Evolutionary conservation across 768 basidiomycete genomes (phyloP), one percentile per base, ranked within the genome.

Genomic region (Suillus subluteus): DNA sequence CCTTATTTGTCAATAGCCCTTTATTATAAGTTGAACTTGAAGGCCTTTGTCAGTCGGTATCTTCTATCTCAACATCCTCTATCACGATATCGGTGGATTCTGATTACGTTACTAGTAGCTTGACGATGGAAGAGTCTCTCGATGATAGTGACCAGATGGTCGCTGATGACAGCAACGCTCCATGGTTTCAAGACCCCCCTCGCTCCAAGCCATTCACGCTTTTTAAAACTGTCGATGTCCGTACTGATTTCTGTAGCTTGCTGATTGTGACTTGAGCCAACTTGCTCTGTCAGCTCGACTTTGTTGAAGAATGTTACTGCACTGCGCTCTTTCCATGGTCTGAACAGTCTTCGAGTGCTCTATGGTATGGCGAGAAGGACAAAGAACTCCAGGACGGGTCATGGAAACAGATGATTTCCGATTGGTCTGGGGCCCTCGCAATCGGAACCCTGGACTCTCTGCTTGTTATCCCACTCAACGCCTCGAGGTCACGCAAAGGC

Each of bases 341-440:
- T 70, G 62, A 65, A 5, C 61, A 76, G 63, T 72, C 82, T 78
- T 54, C 87, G 75, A 80, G 73, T 21, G 70, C 68, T 2, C 71
- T 83, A 1, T 84, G 80, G 81, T 72, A 70, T 11, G 81, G 81
- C 44, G 68, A 71, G 12, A 64, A 75, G 50, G 70, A 71, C 9
- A 65, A 77, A 6, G 78, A 83, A n/a, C 58, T 77, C 12, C 66
- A 70, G 7, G 67, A 73, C 2, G 52, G 52, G 26, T 65, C 69
- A 38, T 91, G 90, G 89, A 75, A 72, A 30, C 54, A 52, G 21
- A 81, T 87, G 78, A 73, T 86, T 21, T 70, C 79, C 6, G 73
- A 81, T 50, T 90, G 83, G 78, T 76, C 80, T 58, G 86, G 87
- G 62, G 79, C 85, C 38, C 77, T 88, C 64, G 83, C 83, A 58